Percentiles rank a stretch among this genome's conserved stretches.
phyloP scores from a whole-genome alignment of 2,329 filamentous ascomycete species.

The Herpotrichia juniperi region DNA sequence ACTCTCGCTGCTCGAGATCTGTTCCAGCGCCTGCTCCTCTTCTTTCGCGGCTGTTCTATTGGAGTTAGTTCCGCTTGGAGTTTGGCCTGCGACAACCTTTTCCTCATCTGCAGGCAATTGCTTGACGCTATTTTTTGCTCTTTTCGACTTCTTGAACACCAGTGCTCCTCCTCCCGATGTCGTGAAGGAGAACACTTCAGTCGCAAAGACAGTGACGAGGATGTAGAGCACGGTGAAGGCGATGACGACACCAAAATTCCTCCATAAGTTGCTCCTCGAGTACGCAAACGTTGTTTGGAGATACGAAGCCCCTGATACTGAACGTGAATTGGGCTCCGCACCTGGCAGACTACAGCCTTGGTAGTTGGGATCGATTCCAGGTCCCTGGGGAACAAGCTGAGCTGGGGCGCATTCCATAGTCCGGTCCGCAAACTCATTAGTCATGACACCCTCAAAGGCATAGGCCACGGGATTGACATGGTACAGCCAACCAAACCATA shows the following conservation, averaged over 20 bases:
- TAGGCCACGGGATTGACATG: constrained; percentile 61
- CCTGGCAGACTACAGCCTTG: constrained; percentile 69
- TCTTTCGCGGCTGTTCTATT: constrained; percentile 25
- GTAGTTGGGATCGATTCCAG: constrained; percentile 59
- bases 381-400: constrained; percentile 65
- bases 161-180: constrained; percentile 69
- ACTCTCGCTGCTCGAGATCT: constrained; percentile 46
- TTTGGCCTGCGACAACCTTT: constrained; percentile 48
- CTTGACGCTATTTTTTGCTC: constrained; percentile 60
- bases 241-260: constrained; percentile 79
- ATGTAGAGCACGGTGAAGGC: constrained; percentile 79
- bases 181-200: constrained; percentile 70
- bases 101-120: constrained; percentile 63
- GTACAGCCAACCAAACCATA: constrained; percentile 65
- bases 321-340: constrained; percentile 57
- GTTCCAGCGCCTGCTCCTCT: constrained; percentile 39
- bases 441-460: constrained; percentile 69
- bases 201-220: constrained; percentile 70
- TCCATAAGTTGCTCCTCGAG: constrained; percentile 64
- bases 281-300: constrained; percentile 63
- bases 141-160: constrained; percentile 73
- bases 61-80: constrained; percentile 26
- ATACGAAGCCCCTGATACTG: constrained; percentile 62
- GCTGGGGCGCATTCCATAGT: constrained; percentile 64
- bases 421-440: constrained; percentile 67